Evolutionary conservation across 2,329 filamentous ascomycete genomes (phyloP).

Genomic region (Colletotrichum gloeosporioides): DNA sequence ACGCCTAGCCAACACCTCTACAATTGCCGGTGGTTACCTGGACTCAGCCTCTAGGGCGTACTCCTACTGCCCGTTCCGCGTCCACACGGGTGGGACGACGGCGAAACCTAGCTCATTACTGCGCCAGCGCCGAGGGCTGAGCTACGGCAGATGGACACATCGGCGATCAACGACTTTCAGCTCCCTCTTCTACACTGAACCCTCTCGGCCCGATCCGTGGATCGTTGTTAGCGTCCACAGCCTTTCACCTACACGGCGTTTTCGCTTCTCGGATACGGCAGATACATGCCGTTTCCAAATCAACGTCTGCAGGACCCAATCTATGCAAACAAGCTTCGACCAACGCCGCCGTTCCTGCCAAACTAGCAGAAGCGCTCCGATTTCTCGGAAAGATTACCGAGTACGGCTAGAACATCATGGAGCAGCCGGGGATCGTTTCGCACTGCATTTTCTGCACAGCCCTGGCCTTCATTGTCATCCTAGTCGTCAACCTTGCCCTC

Average conservation of each 20-base stretch:
- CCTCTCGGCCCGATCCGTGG: neutral
- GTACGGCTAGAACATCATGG: neutral
- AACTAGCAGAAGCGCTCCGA: neutral
- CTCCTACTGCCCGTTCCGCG: neutral
- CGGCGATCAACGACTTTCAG: neutral
- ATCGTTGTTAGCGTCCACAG: neutral
- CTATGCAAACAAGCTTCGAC: neutral
- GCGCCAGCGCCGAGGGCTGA: neutral
- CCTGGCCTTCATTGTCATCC: neutral
- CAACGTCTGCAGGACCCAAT: accelerated
- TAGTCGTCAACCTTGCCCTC: neutral
- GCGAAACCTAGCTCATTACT: neutral
- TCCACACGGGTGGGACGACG: neutral
- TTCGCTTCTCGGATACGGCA: neutral
- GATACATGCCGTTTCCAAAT: neutral
- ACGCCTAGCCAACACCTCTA: neutral
- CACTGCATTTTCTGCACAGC: neutral
- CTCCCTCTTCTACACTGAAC: neutral
- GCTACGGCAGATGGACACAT: neutral
- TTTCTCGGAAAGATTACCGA: neutral
- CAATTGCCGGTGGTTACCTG: neutral
- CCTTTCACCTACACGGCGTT: neutral
- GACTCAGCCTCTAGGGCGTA: accelerated
- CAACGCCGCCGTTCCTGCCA: neutral
- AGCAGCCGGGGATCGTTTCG: neutral